Conservation (phyloP, 2,329 filamentous ascomycete species). For the Colletotrichum sp. region DNA sequence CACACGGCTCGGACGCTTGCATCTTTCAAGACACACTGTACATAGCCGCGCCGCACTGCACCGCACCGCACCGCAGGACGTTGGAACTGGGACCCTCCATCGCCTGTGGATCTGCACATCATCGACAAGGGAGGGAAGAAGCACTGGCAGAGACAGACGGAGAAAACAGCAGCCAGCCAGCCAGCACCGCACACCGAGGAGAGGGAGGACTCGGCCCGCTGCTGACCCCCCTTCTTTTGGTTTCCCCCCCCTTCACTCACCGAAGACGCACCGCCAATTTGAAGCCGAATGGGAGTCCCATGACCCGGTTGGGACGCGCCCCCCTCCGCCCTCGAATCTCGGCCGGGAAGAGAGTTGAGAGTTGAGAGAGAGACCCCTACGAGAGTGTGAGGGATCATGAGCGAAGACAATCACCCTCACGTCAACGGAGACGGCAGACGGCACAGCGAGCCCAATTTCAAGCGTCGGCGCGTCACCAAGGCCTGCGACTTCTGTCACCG, state of each 20-base stretch:
- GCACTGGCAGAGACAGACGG: not conserved
- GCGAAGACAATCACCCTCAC: not conserved
- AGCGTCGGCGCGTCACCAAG: constrained; percentile 23
- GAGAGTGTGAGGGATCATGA: not conserved
- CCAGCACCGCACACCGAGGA: not conserved
- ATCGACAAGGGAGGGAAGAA: not conserved
- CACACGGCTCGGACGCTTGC: not conserved
- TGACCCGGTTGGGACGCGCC: constrained; percentile 9
- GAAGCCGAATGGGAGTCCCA: constrained; percentile 8
- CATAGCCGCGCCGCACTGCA: not conserved
- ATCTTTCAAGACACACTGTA: not conserved
- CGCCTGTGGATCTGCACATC: constrained; percentile 10
- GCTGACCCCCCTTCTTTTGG: not conserved
- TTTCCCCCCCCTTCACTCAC: not conserved
- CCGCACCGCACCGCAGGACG: not conserved
- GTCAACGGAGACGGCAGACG: not conserved
- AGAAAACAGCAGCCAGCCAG: not conserved
- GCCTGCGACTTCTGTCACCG: constrained; percentile 24
- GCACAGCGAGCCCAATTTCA: constrained; percentile 12
- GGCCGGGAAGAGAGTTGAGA: not conserved
- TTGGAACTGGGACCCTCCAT: not conserved
- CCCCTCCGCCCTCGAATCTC: not conserved
- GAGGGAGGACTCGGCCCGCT: not conserved
- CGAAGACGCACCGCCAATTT: not conserved
- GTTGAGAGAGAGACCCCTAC: not conserved